Evolutionary conservation across 2,329 filamentous ascomycete species (phyloP).

Genomic region (Arthrobotrys entomopaga): DNA sequence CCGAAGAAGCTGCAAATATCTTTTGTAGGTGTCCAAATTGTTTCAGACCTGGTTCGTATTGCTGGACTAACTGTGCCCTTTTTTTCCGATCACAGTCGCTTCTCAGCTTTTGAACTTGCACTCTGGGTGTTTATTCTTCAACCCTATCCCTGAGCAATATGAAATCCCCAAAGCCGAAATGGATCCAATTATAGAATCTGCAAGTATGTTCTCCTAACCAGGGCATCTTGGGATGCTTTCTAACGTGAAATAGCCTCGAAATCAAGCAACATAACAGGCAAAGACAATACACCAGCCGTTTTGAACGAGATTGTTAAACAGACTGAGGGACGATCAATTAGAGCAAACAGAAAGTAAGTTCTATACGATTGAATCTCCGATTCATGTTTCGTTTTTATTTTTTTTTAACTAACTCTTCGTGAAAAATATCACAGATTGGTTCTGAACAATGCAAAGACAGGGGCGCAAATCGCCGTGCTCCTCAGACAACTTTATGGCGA

Average conservation of each 20-base stretch:
- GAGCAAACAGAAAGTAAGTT: constrained; percentile 73
- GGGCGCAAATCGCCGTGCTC: constrained; percentile 73
- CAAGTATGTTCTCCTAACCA: constrained; percentile 66
- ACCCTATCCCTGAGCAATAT: constrained; percentile 78
- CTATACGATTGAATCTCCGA: too few species aligned
- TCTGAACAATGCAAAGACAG: constrained; percentile 73
- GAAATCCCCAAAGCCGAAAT: constrained; percentile 78
- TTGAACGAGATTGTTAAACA: constrained; percentile 81
- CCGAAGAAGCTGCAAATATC: constrained; percentile 87
- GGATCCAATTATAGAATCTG: constrained; percentile 74
- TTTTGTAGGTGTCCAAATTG: constrained; percentile 67
- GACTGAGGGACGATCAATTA: constrained; percentile 75
- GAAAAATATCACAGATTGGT: constrained; percentile 65
- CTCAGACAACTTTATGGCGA: constrained; percentile 60
- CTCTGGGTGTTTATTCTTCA: constrained; percentile 87
- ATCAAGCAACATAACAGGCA: constrained; percentile 75
- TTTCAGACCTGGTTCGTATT: not conserved
- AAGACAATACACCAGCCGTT: constrained; percentile 84
- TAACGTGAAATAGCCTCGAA: constrained; percentile 58
- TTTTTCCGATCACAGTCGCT: constrained; percentile 9
- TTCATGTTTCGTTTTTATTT: too few species aligned
- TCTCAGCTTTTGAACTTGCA: constrained; percentile 78
- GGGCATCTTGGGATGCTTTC: not conserved
- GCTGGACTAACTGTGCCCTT: not conserved
- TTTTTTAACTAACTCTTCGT: not conserved